These are phyloP conservation scores for Penicillium longicatenatum DNA, from an alignment of 495 filamentous ascomycete genomes.

Conservation along the genomic window DNA sequence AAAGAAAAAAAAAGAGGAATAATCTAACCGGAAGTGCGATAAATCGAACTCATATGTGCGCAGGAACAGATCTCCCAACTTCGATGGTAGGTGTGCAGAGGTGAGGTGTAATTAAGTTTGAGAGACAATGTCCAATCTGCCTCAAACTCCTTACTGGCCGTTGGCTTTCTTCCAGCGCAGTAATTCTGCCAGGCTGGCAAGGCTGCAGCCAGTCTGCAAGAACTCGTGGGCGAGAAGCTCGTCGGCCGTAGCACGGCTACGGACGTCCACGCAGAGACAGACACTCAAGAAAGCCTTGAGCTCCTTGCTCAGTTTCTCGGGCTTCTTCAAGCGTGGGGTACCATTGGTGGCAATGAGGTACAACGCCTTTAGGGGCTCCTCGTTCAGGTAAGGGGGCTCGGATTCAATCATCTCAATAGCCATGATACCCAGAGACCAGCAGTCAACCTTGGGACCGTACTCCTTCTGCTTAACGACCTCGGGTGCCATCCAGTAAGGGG, in stretches of 20 bases:
- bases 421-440: slow-evolving; percentile 99
- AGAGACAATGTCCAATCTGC: neutral
- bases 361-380: slow-evolving; percentile 93
- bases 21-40: slow-evolving; percentile 30
- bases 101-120: neutral
- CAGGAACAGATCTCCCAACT: slow-evolving; percentile 24
- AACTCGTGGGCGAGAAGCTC: slow-evolving; percentile 87
- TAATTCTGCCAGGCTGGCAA: slow-evolving; percentile 79
- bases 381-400: slow-evolving; percentile 95
- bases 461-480: slow-evolving; percentile 99
- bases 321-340: slow-evolving; percentile 94
- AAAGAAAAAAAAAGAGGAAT: slow-evolving; percentile 6
- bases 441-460: slow-evolving; percentile 97
- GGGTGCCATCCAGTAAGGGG: slow-evolving; percentile 99
- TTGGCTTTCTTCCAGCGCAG: slow-evolving; percentile 66
- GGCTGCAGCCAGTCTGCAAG: slow-evolving; percentile 64
- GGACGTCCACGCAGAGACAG: slow-evolving; percentile 94
- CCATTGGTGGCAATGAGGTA: slow-evolving; percentile 98
- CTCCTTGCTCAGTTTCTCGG: slow-evolving; percentile 94
- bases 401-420: slow-evolving; percentile 99
- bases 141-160: slow-evolving; percentile 34
- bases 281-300: slow-evolving; percentile 94
- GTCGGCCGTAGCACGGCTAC: slow-evolving; percentile 85
- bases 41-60: slow-evolving; percentile 42
- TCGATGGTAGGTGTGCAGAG: slow-evolving; percentile 3